phyloP scores from a whole-genome alignment of 495 filamentous ascomycete species.

The Cenococcum geophilum region DNA sequence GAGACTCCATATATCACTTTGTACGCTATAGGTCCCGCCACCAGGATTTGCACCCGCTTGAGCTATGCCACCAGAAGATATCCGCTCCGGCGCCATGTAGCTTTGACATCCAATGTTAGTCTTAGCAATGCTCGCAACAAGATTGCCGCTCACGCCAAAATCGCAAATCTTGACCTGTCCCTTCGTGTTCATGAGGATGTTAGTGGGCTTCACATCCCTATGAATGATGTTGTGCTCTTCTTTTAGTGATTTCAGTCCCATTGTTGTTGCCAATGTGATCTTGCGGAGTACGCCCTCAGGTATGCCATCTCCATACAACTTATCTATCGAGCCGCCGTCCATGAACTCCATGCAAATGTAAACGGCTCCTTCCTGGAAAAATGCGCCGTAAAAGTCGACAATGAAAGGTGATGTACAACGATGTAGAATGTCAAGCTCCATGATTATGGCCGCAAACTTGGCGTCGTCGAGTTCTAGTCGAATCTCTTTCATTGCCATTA shows the following conservation, averaged over 20 bases:
- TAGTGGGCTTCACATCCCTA: constrained; percentile 96
- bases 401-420: constrained; percentile 93
- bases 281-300: constrained; percentile 86
- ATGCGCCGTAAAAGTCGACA: constrained; percentile 97
- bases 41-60: constrained; percentile 62
- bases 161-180: constrained; percentile 98
- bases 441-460: constrained; percentile 95
- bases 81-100: constrained; percentile 98
- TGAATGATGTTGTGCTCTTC: constrained; percentile 99
- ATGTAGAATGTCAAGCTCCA: constrained; percentile 95
- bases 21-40: constrained; percentile 90
- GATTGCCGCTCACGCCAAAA: constrained; percentile 93
- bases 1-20: constrained; percentile 96
- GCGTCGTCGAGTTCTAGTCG: constrained; percentile 93
- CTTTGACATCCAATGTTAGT: constrained; percentile 99
- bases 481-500: constrained; percentile 99
- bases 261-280: constrained; percentile 81
- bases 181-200: constrained; percentile 82
- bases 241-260: constrained; percentile 88
- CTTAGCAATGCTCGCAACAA: constrained; percentile 95
- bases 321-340: constrained; percentile 98
- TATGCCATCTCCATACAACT: constrained; percentile 88
- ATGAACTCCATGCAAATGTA: constrained; percentile 99
- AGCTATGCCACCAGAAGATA: constrained; percentile 76
- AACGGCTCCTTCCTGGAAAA: constrained; percentile 97